Percentiles rank a stretch among this genome's conserved stretches.
phyloP scores from a whole-genome alignment of 768 basidiomycete genomes.

The Lyophyllum decastes region DNA sequence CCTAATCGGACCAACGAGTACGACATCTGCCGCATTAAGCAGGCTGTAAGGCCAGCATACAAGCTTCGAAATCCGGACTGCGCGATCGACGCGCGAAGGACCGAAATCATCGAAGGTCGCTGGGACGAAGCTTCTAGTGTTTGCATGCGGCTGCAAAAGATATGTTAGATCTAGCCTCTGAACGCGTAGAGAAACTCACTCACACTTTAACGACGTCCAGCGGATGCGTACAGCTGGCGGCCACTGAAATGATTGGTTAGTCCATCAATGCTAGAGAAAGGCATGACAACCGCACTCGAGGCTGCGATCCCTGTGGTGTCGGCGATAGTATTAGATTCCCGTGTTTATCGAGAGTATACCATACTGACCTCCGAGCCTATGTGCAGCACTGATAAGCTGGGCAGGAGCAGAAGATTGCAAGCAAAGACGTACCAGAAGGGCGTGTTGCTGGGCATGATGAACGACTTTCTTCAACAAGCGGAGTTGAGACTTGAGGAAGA shows the following conservation, averaged over 20 bases:
- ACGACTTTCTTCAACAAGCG: constrained; percentile 19
- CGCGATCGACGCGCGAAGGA: constrained; percentile 64
- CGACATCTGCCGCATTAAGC: constrained; percentile 86
- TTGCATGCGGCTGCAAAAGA: constrained; percentile 71
- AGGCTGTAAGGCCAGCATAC: constrained; percentile 82
- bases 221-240: constrained; percentile 80
- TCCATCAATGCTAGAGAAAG: neutral
- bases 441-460: constrained; percentile 39
- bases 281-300: constrained; percentile 48
- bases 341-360: neutral
- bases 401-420: constrained; percentile 6
- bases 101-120: constrained; percentile 64
- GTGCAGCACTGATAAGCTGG: constrained; percentile 11
- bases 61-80: constrained; percentile 73
- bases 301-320: constrained; percentile 54
- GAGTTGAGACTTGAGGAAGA: constrained; percentile 20
- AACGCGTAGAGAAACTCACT: constrained; percentile 22
- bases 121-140: constrained; percentile 55
- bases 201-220: constrained; percentile 87
- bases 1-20: constrained; percentile 88
- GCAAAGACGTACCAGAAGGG: constrained; percentile 49
- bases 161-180: constrained; percentile 1
- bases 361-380: constrained; percentile 63
- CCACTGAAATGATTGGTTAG: constrained; percentile 49
- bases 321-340: neutral